Base-by-base conservation (phyloP, 306 rosid species). In the Fagus crenata region DNA sequence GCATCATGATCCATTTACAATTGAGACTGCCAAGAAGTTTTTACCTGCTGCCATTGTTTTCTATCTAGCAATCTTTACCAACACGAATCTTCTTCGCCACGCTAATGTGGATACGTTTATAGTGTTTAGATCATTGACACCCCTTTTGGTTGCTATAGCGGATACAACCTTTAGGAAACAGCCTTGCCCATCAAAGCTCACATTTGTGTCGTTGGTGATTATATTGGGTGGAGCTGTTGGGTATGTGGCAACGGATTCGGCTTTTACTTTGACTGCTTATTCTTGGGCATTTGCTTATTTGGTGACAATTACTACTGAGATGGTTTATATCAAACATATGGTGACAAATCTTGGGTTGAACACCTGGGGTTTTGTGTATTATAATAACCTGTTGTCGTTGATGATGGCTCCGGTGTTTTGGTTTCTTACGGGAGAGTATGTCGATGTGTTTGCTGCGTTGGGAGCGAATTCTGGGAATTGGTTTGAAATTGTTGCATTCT, bases 321-420 rank as follows among this genome's bases (percentile, higher is more conserved):
- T 95, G 99, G 99, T 95, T 77, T 95, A 95, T 65, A 95, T 92
- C 82, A 92, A 95, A 69, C 99, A 92, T 76, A 90, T 95, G 93
- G 99, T 95, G 54, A 95, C 96, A 74, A 92, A 74, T 85, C 97
- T 92, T 15, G 97, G 97, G 33, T 39, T 95, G 83, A 92, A 88
- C 84, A 95, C 99, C 0, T 92, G 97, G 97, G 99, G 97, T 5
- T 92, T 95, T 64, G 99, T 95, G 7, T 73, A 92, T 37, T 95
- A 92, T 63, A 95, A 95, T 71, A 95, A 95, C 77, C 49, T 95
- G 7, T 72, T 95, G 75, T 95, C 97, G 0, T 68, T 95, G 41
- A 92, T 92, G 91, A 83, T 92, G 56, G 93, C 99, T n/a, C 99
- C 99, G 0, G 65, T 82, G 11, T 89, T 92, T 67, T 95, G 96